Percentiles rank a stretch among this genome's conserved stretches.
Evolutionary conservation across 177 flowering plant genomes (phyloP).

Genomic region (Vitis hybrid): DNA sequence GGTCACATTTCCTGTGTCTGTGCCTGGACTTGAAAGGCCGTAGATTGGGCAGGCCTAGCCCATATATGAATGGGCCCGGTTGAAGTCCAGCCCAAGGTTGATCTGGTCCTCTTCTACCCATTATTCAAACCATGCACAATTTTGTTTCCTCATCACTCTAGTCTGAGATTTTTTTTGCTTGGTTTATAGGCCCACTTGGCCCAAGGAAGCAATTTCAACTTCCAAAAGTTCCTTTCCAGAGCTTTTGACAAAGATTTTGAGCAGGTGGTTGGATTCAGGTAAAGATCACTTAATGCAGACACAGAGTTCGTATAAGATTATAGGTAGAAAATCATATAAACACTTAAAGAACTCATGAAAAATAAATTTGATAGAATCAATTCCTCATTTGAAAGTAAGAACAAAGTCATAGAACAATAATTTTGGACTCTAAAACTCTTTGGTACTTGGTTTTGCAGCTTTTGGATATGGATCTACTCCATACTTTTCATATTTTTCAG

Average conservation of each 20-base stretch:
- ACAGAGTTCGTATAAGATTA: too few species aligned
- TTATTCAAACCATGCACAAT: too few species aligned
- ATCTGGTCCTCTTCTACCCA: background rate
- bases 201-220: conserved; percentile 17
- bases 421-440: background rate
- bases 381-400: too few species aligned
- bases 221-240: conserved; percentile 19
- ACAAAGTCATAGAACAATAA: too few species aligned
- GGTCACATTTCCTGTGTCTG: background rate
- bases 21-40: too few species aligned
- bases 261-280: conserved; percentile 24
- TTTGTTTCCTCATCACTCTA: background rate
- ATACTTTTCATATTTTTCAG: conserved; percentile 23
- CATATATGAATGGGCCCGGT: background rate
- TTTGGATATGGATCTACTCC: conserved; percentile 26
- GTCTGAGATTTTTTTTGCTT: background rate
- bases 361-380: background rate
- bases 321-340: background rate
- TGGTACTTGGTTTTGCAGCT: conserved; percentile 12
- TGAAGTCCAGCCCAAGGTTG: background rate
- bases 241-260: conserved; percentile 22
- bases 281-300: conserved; percentile 1
- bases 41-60: background rate
- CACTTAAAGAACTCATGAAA: too few species aligned
- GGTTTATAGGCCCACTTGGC: conserved; percentile 11